Conservation (phyloP, 805 yeast species). For the Yamadazyma insecticola region DNA sequence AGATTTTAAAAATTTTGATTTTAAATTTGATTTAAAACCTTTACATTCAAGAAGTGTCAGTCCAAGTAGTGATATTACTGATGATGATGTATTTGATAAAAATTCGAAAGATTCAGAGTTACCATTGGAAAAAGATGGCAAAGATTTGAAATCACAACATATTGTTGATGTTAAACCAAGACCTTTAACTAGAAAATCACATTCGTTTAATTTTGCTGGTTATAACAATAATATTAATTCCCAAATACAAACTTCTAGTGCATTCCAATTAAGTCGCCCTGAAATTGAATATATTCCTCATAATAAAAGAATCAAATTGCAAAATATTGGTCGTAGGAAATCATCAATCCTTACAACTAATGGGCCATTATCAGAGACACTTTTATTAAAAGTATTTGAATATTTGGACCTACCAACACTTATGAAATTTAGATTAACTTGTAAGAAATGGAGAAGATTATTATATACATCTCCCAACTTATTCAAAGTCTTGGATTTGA, state of each 20-base stretch:
- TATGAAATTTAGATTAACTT: slow-evolving; percentile 55
- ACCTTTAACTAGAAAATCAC: too few species aligned
- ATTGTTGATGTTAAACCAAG: too few species aligned
- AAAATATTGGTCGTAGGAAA: slow-evolving; percentile 44
- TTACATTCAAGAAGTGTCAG: slow-evolving; percentile 13
- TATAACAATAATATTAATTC: too few species aligned
- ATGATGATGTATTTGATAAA: slow-evolving; percentile 6
- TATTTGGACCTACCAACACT: slow-evolving; percentile 52
- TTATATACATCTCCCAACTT: slow-evolving; percentile 53
- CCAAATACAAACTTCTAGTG: too few species aligned
- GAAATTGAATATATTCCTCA: slow-evolving; percentile 37
- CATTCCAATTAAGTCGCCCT: too few species aligned
- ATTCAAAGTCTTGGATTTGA: slow-evolving; percentile 49
- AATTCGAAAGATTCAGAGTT: too few species aligned
- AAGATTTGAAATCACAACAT: too few species aligned
- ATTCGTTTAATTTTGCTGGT: too few species aligned
- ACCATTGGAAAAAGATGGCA: too few species aligned
- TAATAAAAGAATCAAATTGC: slow-evolving; percentile 48
- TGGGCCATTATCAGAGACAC: slow-evolving; percentile 59
- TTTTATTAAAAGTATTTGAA: slow-evolving; percentile 51
- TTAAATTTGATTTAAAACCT: slow-evolving; percentile 11
- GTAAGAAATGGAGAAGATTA: slow-evolving; percentile 66
- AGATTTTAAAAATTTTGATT: slow-evolving; percentile 8
- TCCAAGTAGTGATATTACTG: slow-evolving; percentile 7
- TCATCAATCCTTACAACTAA: slow-evolving; percentile 51